These are phyloP conservation scores for Xylaria digitata DNA, from an alignment of 2,329 filamentous ascomycete genomes.

Conservation along the genomic window DNA sequence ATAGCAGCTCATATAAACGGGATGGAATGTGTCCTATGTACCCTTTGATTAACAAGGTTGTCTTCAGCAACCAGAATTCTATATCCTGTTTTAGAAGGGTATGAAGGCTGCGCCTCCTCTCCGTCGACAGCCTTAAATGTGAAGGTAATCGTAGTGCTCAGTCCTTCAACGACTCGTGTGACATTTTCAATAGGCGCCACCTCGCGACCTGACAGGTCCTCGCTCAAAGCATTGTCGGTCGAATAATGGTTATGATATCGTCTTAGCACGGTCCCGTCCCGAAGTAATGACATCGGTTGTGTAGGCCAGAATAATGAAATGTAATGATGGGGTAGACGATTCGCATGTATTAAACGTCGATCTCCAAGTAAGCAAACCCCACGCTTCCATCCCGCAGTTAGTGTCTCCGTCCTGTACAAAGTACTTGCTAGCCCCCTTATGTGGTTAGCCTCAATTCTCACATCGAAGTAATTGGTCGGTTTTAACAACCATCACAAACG, in stretches of 20 bases:
- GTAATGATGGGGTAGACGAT: neutral
- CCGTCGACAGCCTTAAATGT: conserved; percentile 24
- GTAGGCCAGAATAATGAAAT: neutral
- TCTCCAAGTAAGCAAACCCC: neutral
- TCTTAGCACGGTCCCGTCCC: conserved; percentile 21
- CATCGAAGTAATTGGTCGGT: too few relatives aligned
- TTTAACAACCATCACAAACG: neutral
- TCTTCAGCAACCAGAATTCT: conserved; percentile 19
- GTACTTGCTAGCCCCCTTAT: neutral
- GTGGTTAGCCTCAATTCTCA: neutral
- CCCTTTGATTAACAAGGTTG: conserved; percentile 4
- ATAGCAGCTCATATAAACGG: neutral
- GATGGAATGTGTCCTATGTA: neutral
- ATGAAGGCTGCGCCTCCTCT: neutral
- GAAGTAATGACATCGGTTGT: conserved; percentile 17
- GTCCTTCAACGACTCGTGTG: conserved; percentile 7
- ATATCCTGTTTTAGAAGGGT: neutral
- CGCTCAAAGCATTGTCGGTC: neutral
- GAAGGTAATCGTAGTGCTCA: conserved; percentile 18
- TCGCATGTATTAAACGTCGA: neutral
- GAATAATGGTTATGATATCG: neutral
- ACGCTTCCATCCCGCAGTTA: neutral
- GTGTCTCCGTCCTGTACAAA: too few relatives aligned
- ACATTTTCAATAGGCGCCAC: conserved; percentile 21
- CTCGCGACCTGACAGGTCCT: neutral